Conservation (phyloP, 164 flowering plant genomes). For the Stephania japonica region DNA sequence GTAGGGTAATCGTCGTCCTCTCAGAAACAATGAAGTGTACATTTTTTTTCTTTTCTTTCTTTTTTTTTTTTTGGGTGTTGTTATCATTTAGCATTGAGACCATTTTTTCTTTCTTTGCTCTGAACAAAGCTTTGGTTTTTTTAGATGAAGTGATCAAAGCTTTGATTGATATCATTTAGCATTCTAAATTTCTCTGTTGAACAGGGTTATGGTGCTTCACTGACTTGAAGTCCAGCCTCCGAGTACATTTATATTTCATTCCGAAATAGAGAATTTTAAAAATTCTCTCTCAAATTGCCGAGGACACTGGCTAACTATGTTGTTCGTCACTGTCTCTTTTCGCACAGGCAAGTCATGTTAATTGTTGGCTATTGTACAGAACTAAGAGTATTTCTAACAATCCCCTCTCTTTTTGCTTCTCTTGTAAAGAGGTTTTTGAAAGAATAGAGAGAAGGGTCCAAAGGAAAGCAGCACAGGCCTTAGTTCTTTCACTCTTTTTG, state of each 20-base stretch:
- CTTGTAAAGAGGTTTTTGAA: background rate
- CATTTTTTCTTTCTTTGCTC: too few species aligned
- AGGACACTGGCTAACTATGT: background rate
- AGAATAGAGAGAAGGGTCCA: conserved; percentile 5
- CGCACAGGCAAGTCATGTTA: conserved; percentile 30
- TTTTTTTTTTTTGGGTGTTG: too few species aligned
- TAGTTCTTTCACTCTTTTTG: background rate
- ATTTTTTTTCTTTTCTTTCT: too few species aligned
- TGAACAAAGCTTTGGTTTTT: too few species aligned
- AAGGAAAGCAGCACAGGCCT: conserved; percentile 2
- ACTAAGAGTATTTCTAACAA: conserved; percentile 6
- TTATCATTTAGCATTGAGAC: too few species aligned
- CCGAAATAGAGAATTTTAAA: background rate
- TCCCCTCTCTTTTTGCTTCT: background rate
- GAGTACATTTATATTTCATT: background rate
- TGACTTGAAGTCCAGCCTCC: background rate
- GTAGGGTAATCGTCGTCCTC: background rate
- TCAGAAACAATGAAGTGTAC: conserved; percentile 8
- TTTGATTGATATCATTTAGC: background rate
- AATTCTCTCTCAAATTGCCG: background rate
- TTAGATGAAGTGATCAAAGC: too few species aligned
- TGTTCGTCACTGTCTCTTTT: background rate
- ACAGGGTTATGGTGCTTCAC: background rate
- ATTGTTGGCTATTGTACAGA: conserved; percentile 31
- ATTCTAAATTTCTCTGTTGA: background rate